These are phyloP conservation scores for Candida cerambycidarum DNA, from an alignment of 805 yeast genomes.

Conservation along the genomic window DNA sequence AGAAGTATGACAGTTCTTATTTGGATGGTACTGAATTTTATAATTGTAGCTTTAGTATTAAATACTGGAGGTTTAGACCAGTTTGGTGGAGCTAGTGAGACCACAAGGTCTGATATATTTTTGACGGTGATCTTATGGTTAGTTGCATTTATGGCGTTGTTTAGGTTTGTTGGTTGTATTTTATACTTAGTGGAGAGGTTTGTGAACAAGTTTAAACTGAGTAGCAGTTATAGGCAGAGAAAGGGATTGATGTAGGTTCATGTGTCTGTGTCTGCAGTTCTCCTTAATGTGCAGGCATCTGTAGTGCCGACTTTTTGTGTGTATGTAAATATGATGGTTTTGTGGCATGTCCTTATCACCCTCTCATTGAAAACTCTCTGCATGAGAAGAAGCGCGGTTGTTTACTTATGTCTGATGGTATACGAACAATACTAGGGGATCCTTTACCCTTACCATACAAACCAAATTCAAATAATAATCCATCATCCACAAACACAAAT, in stretches of 20 bases:
- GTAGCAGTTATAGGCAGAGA: slow-evolving; percentile 13
- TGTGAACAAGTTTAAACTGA: slow-evolving; percentile 23
- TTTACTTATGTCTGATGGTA: slow-evolving; percentile 13
- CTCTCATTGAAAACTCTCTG: too few relatives aligned
- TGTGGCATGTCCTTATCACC: too few relatives aligned
- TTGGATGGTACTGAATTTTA: slow-evolving; percentile 46
- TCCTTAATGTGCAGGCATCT: too few relatives aligned
- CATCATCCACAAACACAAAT: not conserved
- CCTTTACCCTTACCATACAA: slow-evolving; percentile 18
- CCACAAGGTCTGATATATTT: slow-evolving; percentile 40
- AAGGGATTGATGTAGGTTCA: slow-evolving; percentile 14
- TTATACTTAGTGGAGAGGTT: slow-evolving; percentile 45
- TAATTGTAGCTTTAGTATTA: slow-evolving; percentile 41
- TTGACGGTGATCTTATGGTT: slow-evolving; percentile 59
- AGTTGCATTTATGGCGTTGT: slow-evolving; percentile 59
- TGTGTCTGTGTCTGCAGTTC: not conserved
- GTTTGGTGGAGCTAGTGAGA: slow-evolving; percentile 31
- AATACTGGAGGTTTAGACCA: slow-evolving; percentile 47
- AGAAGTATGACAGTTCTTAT: slow-evolving; percentile 47
- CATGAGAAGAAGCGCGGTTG: slow-evolving; percentile 12
- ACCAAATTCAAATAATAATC: not conserved
- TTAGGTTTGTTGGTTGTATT: slow-evolving; percentile 55
- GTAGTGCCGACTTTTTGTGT: too few relatives aligned
- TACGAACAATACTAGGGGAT: slow-evolving; percentile 15
- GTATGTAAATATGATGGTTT: too few relatives aligned